Evolutionary conservation across 2,329 filamentous ascomycete species (phyloP).

Genomic region (Colletotrichum falcatum): DNA sequence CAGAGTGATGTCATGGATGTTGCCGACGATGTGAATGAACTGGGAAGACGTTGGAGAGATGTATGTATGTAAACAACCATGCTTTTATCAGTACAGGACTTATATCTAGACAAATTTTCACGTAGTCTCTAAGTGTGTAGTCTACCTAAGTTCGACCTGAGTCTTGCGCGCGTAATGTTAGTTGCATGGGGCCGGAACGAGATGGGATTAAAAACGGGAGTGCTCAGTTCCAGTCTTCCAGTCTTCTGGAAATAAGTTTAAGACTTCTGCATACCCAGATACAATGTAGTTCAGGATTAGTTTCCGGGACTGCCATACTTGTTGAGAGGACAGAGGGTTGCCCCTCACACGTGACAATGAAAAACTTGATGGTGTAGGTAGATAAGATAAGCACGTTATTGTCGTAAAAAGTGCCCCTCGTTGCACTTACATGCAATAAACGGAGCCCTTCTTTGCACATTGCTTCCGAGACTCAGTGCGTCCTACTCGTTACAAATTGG

Average conservation of each 20-base stretch:
- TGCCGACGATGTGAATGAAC: slow-evolving; percentile 20
- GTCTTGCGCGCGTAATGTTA: neutral
- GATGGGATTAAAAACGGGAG: too few species aligned
- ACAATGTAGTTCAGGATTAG: neutral
- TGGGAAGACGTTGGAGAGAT: neutral
- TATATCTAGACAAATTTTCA: neutral
- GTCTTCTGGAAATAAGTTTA: too few species aligned
- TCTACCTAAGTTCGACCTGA: neutral
- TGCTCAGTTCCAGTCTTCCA: neutral
- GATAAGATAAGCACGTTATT: slow-evolving; percentile 4
- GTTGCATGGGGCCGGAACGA: neutral
- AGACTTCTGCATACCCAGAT: too few species aligned
- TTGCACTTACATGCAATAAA: slow-evolving; percentile 28
- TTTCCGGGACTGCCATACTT: neutral
- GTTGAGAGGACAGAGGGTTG: too few species aligned
- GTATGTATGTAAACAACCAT: neutral
- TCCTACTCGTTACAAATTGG: neutral
- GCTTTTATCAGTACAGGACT: neutral
- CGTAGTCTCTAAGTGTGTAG: neutral
- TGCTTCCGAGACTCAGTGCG: too few species aligned
- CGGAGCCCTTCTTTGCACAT: slow-evolving; percentile 3
- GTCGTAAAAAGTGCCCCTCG: slow-evolving; percentile 3
- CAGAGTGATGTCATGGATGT: slow-evolving; percentile 33
- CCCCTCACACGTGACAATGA: slow-evolving; percentile 25
- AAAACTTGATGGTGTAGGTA: neutral